A percentile compares a stretch with the other conserved stretches of the same genome.
Conservation (phyloP, 129 eudicot genomes). For the Pseudognaphalium luteoalbum region DNA sequence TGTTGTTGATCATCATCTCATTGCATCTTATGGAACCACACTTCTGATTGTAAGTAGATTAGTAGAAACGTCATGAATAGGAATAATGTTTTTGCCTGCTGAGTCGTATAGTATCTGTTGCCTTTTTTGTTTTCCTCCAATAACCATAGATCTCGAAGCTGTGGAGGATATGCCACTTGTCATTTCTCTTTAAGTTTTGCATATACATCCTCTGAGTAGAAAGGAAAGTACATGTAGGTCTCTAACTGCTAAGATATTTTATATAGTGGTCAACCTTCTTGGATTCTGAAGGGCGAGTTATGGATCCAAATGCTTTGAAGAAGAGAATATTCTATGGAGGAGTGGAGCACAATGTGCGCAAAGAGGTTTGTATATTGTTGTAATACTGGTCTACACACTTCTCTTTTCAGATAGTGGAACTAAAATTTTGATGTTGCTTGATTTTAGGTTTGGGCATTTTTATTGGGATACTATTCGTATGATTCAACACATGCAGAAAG, state of each 20-base stretch:
- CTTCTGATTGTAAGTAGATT: neutral
- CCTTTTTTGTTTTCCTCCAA: neutral
- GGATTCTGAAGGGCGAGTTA: constrained; percentile 85
- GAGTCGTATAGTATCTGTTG: neutral
- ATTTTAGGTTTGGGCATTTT: constrained; percentile 78
- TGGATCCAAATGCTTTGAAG: constrained; percentile 62
- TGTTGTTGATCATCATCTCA: neutral
- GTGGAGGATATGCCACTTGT: no score
- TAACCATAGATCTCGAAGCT: neutral
- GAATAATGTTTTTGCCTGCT: neutral
- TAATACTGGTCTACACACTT: constrained; percentile 1
- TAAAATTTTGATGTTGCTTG: constrained; percentile 7
- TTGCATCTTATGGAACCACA: neutral
- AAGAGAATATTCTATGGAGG: constrained; percentile 96
- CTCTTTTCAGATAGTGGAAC: neutral
- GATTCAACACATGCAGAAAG: constrained; percentile 90
- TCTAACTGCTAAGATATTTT: constrained; percentile 18
- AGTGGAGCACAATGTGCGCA: constrained; percentile 69
- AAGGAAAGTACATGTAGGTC: neutral
- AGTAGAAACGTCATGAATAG: neutral
- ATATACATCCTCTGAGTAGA: neutral
- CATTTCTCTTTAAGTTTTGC: neutral
- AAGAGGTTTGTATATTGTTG: constrained; percentile 57
- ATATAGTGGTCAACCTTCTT: constrained; percentile 81
- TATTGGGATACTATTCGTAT: constrained; percentile 69